These are phyloP conservation scores for Agaricus blazei DNA, from an alignment of 768 basidiomycete genomes.

Conservation along the genomic window DNA sequence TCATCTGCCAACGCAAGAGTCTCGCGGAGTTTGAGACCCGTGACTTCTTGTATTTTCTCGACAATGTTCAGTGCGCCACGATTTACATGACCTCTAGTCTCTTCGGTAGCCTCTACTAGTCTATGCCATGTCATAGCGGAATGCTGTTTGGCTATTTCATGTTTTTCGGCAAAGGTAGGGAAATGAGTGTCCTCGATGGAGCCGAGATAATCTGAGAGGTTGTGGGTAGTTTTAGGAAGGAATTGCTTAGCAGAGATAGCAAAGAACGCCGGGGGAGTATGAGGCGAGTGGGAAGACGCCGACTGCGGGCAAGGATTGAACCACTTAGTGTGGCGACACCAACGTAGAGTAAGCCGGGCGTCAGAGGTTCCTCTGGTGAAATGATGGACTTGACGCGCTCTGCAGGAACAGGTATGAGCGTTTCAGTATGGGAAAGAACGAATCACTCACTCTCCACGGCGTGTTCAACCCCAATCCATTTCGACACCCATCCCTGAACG, in stretches of 20 bases:
- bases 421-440: background rate
- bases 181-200: constrained; percentile 67
- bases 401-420: constrained; percentile 22
- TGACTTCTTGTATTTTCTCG: constrained; percentile 56
- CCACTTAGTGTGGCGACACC: constrained; percentile 85
- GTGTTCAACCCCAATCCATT: constrained; percentile 85
- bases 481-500: constrained; percentile 68
- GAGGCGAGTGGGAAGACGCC: constrained; percentile 61
- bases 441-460: constrained; percentile 69
- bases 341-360: constrained; percentile 87
- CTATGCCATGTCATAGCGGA: constrained; percentile 53
- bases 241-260: constrained; percentile 72
- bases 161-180: constrained; percentile 64
- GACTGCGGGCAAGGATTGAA: constrained; percentile 80
- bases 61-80: constrained; percentile 42
- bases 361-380: constrained; percentile 75
- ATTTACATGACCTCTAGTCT: constrained; percentile 39
- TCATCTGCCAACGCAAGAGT: constrained; percentile 40
- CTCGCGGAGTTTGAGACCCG: constrained; percentile 70
- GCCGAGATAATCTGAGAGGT: constrained; percentile 61
- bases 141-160: constrained; percentile 60
- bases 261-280: constrained; percentile 70
- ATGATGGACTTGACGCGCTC: constrained; percentile 81
- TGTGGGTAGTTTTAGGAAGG: constrained; percentile 76
- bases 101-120: constrained; percentile 44